Conservation (phyloP, 805 yeast species). For the Allodekkera sacchari region DNA sequence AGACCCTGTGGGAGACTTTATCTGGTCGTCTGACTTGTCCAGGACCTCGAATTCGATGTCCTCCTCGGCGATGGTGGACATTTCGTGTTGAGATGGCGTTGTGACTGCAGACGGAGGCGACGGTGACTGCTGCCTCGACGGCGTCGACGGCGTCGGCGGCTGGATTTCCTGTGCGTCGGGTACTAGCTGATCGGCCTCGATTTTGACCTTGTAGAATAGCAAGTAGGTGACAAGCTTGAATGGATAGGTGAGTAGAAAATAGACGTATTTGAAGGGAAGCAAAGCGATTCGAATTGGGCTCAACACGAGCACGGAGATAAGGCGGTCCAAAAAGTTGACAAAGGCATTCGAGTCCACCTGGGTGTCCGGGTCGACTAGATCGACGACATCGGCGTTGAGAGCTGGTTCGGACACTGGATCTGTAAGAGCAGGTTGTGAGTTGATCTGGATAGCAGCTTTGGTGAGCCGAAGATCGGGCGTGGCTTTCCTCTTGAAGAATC, state of each 20-base stretch:
- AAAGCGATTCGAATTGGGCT: slow-evolving; percentile 1
- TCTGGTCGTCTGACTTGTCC: slow-evolving; percentile 23
- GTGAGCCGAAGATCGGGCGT: no score
- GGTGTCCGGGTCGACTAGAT: no score
- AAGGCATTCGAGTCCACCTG: no score
- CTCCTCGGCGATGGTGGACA: slow-evolving; percentile 26
- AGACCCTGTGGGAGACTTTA: slow-evolving; percentile 26
- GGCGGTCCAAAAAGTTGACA: no score
- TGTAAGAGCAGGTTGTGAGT: no score
- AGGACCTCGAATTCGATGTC: slow-evolving; percentile 26
- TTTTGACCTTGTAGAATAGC: slow-evolving; percentile 2
- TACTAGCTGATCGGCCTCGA: background rate
- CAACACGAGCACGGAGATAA: no score
- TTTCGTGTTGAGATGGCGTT: slow-evolving; percentile 31
- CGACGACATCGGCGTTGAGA: no score
- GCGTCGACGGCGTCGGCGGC: background rate
- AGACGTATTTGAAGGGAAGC: slow-evolving; percentile 1
- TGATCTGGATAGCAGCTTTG: no score
- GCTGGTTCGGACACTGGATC: no score
- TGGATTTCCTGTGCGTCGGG: background rate
- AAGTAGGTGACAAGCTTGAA: slow-evolving; percentile 2
- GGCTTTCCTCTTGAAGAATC: no score
- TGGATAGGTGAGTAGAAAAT: slow-evolving; percentile 2
- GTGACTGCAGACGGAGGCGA: background rate
- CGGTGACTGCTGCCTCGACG: background rate